Conservation (phyloP, 2,329 filamentous ascomycete genomes). For the Trichoderma polysporum region DNA sequence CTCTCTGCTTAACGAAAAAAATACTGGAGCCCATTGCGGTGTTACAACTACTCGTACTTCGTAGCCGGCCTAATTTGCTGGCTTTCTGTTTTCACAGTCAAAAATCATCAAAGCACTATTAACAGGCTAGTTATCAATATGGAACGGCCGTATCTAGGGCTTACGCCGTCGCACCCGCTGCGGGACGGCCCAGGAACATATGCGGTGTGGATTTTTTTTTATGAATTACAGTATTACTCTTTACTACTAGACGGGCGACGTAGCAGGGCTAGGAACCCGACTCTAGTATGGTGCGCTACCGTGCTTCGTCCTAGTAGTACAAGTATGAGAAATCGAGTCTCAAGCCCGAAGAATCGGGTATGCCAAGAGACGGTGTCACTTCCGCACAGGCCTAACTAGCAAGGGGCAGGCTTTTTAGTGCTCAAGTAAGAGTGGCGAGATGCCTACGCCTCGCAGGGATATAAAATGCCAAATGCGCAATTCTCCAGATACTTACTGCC, state of each 20-base stretch:
- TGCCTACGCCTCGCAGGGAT: background rate
- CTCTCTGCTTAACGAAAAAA: background rate
- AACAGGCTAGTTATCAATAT: background rate
- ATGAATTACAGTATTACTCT: too few species aligned
- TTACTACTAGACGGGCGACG: background rate
- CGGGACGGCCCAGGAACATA: slow-evolving; percentile 6
- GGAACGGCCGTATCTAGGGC: background rate
- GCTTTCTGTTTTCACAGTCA: background rate
- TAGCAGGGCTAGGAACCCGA: background rate
- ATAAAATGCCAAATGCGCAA: background rate
- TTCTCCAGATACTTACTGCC: background rate
- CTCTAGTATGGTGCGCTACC: background rate
- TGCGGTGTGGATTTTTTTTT: background rate
- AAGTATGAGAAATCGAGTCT: background rate
- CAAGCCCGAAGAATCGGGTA: background rate
- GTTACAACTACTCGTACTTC: too few species aligned
- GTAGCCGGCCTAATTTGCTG: too few species aligned
- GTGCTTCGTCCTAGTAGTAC: background rate
- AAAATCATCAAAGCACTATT: background rate
- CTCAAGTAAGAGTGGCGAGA: slow-evolving; percentile 4
- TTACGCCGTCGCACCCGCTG: background rate
- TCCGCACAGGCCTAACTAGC: background rate
- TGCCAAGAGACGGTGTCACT: background rate
- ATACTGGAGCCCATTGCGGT: too few species aligned
- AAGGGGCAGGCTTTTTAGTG: background rate